Evolutionary conservation across 2,329 filamentous ascomycete species (phyloP).

Genomic region (Colletotrichum spaethianum): DNA sequence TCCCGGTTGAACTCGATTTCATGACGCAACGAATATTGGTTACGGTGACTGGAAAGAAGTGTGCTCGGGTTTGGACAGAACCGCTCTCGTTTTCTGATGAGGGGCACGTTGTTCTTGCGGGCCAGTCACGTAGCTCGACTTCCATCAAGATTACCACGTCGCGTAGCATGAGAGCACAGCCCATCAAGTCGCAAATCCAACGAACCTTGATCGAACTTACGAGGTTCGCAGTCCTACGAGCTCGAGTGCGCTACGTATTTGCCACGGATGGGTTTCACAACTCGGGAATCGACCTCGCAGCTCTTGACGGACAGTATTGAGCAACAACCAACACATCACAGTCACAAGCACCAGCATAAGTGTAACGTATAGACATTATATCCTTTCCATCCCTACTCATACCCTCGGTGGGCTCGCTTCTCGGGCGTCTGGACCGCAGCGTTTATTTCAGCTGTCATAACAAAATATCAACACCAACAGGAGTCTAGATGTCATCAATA

Average conservation of each 20-base stretch:
- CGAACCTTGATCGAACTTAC: not conserved
- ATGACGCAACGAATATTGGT: not conserved
- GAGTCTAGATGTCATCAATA: conserved; percentile 71
- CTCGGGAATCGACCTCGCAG: not conserved
- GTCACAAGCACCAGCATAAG: conserved; percentile 1
- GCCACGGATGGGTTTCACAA: not conserved
- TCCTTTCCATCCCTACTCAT: conserved; percentile 33
- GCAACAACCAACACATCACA: not conserved
- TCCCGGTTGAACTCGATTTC: not conserved
- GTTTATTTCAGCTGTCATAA: conserved; percentile 13
- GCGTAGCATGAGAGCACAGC: no score
- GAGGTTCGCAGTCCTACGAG: not conserved
- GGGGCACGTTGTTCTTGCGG: not conserved
- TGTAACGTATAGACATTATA: conserved; percentile 39
- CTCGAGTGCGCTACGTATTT: not conserved
- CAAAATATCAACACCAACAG: not conserved
- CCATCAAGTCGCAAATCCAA: not conserved
- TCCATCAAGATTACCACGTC: no score
- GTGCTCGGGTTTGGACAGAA: not conserved
- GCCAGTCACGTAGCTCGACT: not conserved
- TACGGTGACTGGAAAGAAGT: not conserved
- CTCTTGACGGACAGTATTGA: not conserved
- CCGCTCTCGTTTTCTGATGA: not conserved
- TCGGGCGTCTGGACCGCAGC: conserved; percentile 30
- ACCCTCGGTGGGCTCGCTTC: conserved; percentile 13